Percentiles rank a stretch among this genome's conserved stretches.
Evolutionary conservation across 148 eudicot genomes (phyloP).

Genomic region (Rhododendron ovatum): DNA sequence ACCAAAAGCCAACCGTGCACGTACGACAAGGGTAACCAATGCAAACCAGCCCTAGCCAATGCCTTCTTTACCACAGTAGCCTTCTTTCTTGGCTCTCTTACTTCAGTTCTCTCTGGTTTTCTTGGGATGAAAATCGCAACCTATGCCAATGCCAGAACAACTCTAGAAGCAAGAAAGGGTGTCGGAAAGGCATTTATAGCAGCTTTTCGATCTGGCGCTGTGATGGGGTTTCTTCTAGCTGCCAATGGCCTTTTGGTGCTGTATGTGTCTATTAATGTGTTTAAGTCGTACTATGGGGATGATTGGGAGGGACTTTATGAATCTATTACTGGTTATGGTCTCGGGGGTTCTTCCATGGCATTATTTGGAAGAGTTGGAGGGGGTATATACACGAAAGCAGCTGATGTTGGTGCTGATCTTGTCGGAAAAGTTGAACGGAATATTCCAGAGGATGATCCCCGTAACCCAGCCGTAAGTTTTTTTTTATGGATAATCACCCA

Average conservation of each 20-base stretch:
- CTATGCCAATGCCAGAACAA: conserved; percentile 17
- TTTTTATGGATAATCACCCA: not conserved
- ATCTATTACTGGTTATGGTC: conserved; percentile 17
- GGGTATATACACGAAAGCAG: conserved; percentile 17
- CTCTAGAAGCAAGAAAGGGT: conserved; percentile 18
- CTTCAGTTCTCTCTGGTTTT: conserved; percentile 14
- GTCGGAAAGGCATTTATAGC: conserved; percentile 14
- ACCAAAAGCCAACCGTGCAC: conserved; percentile 11
- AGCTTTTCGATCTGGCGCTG: conserved; percentile 16
- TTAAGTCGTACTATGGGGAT: conserved; percentile 16
- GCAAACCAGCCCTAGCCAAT: conserved; percentile 18
- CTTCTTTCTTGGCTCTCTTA: conserved; percentile 20
- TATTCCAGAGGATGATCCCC: conserved; percentile 18
- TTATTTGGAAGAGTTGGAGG: conserved; percentile 18
- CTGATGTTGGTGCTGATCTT: conserved; percentile 16
- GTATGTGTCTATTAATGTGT: conserved; percentile 1
- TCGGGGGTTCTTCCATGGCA: conserved; percentile 15
- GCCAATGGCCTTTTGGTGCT: conserved; percentile 21
- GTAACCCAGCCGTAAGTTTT: conserved; percentile 17
- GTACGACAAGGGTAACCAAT: conserved; percentile 4
- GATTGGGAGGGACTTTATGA: conserved; percentile 20
- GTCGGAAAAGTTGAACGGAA: conserved; percentile 15
- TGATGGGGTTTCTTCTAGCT: conserved; percentile 20
- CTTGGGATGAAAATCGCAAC: conserved; percentile 19
- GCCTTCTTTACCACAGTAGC: conserved; percentile 15